phyloP scores from a whole-genome alignment of 352 stramenopile species.

The Phytophthora citrophthora region DNA sequence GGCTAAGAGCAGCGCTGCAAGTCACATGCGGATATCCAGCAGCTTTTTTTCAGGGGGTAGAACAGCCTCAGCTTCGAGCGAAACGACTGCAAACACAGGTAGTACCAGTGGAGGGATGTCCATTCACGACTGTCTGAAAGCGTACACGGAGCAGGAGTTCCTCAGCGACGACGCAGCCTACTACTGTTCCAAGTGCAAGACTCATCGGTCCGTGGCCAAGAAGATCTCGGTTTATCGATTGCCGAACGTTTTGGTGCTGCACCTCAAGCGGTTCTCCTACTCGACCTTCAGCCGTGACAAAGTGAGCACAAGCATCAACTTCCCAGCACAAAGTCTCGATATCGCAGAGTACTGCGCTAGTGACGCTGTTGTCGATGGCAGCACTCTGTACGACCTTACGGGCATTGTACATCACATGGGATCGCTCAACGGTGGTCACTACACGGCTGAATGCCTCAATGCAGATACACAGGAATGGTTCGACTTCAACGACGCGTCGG shows the following conservation, averaged over 20 bases:
- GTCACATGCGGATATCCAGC: slow-evolving; percentile 40
- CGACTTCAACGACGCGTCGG: slow-evolving; percentile 79
- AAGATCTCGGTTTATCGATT: slow-evolving; percentile 80
- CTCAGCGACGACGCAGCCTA: slow-evolving; percentile 71
- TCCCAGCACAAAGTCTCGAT: slow-evolving; percentile 66
- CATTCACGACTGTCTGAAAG: slow-evolving; percentile 72
- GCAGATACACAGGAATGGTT: slow-evolving; percentile 77
- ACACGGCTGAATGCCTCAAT: slow-evolving; percentile 85
- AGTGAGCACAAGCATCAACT: slow-evolving; percentile 68
- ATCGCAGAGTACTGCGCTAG: slow-evolving; percentile 70
- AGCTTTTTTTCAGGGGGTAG: slow-evolving; percentile 42
- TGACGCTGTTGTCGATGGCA: slow-evolving; percentile 72
- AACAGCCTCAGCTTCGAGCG: slow-evolving; percentile 18
- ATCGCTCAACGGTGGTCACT: slow-evolving; percentile 80
- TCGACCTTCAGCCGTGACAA: slow-evolving; percentile 83
- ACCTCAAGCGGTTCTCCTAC: slow-evolving; percentile 91
- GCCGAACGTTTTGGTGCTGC: slow-evolving; percentile 86
- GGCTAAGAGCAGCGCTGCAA: slow-evolving; percentile 42
- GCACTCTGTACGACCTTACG: slow-evolving; percentile 78
- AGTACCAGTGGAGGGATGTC: slow-evolving; percentile 32
- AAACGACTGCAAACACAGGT: slow-evolving; percentile 5
- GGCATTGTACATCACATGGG: slow-evolving; percentile 84
- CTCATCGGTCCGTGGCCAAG: slow-evolving; percentile 70
- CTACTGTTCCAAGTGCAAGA: slow-evolving; percentile 81
- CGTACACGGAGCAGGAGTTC: slow-evolving; percentile 76